phyloP scores from a whole-genome alignment of 371 early-diverging fungal genomes.

The Actinomortierella wolfii region DNA sequence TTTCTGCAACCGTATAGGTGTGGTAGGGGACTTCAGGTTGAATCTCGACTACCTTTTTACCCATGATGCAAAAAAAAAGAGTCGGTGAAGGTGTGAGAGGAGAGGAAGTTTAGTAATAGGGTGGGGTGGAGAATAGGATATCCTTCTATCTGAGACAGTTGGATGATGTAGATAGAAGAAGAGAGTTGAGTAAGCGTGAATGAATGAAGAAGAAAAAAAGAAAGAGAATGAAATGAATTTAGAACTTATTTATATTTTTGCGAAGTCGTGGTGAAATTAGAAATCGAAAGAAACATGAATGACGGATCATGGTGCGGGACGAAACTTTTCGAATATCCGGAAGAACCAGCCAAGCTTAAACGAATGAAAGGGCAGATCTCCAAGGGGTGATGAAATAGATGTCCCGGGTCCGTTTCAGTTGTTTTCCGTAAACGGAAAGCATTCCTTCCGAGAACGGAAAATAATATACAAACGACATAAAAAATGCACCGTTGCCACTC shows the following conservation, averaged over 20 bases:
- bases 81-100: background rate
- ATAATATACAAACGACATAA: conserved; percentile 2
- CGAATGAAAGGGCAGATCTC: too few relatives aligned
- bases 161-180: background rate
- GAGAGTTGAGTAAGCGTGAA: background rate
- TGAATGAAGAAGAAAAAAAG: conserved; percentile 1
- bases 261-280: background rate
- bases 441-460: conserved; percentile 1
- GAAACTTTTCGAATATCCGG: background rate
- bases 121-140: too few relatives aligned
- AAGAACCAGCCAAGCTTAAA: background rate
- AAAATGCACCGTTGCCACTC: conserved; percentile 4
- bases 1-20: conserved; percentile 10
- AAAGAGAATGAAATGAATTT: background rate
- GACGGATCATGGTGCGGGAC: background rate
- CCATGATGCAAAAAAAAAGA: conserved; percentile 8
- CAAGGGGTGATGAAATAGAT: conserved; percentile 3
- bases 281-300: conserved; percentile 3
- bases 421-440: conserved; percentile 18
- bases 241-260: conserved; percentile 3
- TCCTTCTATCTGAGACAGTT: too few relatives aligned
- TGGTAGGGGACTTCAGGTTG: conserved; percentile 14
- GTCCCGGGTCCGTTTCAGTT: conserved; percentile 3
- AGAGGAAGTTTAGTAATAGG: background rate
- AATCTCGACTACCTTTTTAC: conserved; percentile 12